These are phyloP conservation scores for Leccinum uliginosum DNA, from an alignment of 768 basidiomycete genomes.

Conservation along the genomic window DNA sequence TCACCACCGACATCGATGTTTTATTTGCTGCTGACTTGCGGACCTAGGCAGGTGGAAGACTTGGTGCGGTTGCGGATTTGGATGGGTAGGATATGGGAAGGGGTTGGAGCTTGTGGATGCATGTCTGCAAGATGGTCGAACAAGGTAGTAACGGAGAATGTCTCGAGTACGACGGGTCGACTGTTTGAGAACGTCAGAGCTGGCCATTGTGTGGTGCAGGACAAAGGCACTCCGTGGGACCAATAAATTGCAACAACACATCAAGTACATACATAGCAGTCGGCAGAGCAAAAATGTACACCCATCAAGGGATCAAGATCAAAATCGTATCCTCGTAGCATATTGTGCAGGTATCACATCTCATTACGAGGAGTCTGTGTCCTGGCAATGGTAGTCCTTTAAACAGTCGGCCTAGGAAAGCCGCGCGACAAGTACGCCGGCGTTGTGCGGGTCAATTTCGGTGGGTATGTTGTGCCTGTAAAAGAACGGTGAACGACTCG, in stretches of 20 bases:
- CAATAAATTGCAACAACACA: neutral
- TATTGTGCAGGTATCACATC: neutral
- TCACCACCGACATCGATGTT: constrained; percentile 51
- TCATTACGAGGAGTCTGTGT: neutral
- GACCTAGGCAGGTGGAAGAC: constrained; percentile 56
- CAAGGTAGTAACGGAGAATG: constrained; percentile 2
- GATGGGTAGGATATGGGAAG: constrained; percentile 49
- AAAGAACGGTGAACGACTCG: neutral
- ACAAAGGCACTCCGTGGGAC: neutral
- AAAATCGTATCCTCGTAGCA: neutral
- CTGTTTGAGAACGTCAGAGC: constrained; percentile 2
- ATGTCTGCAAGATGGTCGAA: constrained; percentile 11
- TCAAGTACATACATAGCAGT: neutral
- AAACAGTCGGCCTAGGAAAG: constrained; percentile 13
- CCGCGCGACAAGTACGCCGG: constrained; percentile 80
- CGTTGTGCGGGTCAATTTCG: constrained; percentile 72
- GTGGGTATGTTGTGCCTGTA: constrained; percentile 68
- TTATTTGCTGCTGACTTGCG: constrained; percentile 51
- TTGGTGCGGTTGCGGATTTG: constrained; percentile 56
- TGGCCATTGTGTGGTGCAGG: constrained; percentile 5
- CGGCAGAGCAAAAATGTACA: neutral
- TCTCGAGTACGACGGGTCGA: constrained; percentile 1
- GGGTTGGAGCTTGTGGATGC: constrained; percentile 25
- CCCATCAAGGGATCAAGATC: neutral
- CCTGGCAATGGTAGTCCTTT: neutral